Conservation (phyloP, 2,329 filamentous ascomycete species). For the Tricladium varicosporioides region DNA sequence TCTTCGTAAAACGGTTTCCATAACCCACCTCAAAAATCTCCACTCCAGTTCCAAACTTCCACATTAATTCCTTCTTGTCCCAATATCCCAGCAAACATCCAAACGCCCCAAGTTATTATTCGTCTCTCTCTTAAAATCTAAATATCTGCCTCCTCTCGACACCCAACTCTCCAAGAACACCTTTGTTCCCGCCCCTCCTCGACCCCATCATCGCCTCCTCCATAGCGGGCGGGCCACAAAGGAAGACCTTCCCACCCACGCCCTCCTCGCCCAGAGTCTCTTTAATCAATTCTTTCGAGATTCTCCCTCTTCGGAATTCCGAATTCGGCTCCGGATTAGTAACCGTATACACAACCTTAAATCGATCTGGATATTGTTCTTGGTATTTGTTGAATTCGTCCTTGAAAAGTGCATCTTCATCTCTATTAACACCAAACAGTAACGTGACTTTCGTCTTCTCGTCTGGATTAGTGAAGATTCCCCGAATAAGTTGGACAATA, state of each 20-base stretch:
- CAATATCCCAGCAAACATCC: too few relatives aligned
- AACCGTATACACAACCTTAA: constrained; percentile 58
- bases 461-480: constrained; percentile 58
- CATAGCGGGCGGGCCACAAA: constrained; percentile 69
- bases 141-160: constrained; percentile 57
- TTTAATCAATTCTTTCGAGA: constrained; percentile 55
- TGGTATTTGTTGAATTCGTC: constrained; percentile 54
- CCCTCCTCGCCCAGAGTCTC: constrained; percentile 42
- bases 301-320: constrained; percentile 50
- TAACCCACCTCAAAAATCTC: too few relatives aligned
- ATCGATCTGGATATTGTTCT: constrained; percentile 49
- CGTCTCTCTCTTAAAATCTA: constrained; percentile 45
- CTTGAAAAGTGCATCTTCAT: constrained; percentile 58
- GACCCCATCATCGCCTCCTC: constrained; percentile 52
- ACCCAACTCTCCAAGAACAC: constrained; percentile 56
- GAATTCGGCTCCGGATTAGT: constrained; percentile 44
- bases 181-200: constrained; percentile 38
- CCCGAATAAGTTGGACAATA: constrained; percentile 61
- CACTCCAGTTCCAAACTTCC: too few relatives aligned
- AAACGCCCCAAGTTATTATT: too few relatives aligned
- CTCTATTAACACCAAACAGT: constrained; percentile 64
- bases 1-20: too few relatives aligned
- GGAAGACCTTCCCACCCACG: constrained; percentile 56
- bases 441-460: constrained; percentile 64
- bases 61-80: too few relatives aligned